Evolutionary conservation across 257 asterid species (phyloP).

Genomic region (Buddleja alternifolia): DNA sequence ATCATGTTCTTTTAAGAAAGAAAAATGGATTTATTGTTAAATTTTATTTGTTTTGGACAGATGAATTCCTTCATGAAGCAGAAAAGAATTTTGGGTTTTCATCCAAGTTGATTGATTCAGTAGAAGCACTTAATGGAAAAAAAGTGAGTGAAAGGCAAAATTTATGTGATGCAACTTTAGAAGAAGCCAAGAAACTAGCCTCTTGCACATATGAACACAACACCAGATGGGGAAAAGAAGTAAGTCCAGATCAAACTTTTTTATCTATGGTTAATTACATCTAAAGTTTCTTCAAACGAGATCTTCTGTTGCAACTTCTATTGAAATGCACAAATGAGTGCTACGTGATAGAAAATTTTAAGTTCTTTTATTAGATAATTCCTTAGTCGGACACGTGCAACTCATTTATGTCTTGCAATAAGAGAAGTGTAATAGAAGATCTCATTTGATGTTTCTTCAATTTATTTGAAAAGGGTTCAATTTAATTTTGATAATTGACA

Average conservation of each 20-base stretch:
- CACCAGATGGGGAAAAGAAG: conserved; percentile 84
- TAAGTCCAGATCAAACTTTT: conserved; percentile 28
- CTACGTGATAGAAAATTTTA: too few species aligned
- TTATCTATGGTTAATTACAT: too few species aligned
- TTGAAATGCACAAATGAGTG: too few species aligned
- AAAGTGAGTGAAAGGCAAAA: conserved; percentile 2
- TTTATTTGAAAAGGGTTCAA: neutral
- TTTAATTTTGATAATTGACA: conserved; percentile 25
- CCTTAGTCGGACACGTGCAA: too few species aligned
- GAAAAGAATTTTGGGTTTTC: conserved; percentile 61
- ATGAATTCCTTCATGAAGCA: conserved; percentile 46
- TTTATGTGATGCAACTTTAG: conserved; percentile 39
- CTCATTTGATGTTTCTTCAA: too few species aligned
- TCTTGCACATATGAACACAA: conserved; percentile 69
- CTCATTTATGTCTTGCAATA: too few species aligned
- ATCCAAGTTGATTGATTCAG: conserved; percentile 48
- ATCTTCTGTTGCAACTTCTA: too few species aligned
- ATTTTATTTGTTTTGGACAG: conserved; percentile 35
- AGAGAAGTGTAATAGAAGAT: too few species aligned
- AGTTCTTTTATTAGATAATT: too few species aligned
- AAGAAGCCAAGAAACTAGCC: conserved; percentile 66
- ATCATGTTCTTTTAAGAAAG: neutral
- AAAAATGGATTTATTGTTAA: neutral
- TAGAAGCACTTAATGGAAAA: conserved; percentile 38
- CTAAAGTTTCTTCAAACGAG: too few species aligned